A percentile compares a stretch with the other conserved stretches of the same genome.
These are phyloP conservation scores for Colletotrichum simmondsii DNA, from an alignment of 2,329 filamentous ascomycete genomes.

Conservation along the genomic window DNA sequence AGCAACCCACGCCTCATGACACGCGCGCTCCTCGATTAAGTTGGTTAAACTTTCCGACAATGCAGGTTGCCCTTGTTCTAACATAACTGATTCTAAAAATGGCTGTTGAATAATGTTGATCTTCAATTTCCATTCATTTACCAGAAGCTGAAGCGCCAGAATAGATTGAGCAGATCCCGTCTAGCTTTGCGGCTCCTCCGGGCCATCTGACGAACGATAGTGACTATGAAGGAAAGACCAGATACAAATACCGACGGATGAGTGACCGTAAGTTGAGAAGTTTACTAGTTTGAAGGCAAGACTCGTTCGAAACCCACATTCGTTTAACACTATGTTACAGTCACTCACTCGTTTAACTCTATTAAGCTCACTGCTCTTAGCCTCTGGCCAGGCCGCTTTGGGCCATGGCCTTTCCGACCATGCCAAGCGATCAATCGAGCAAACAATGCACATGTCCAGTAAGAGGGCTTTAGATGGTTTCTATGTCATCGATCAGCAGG, in stretches of 20 bases:
- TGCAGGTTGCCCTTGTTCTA: not conserved
- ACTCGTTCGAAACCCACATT: not conserved
- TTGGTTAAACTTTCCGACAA: not conserved
- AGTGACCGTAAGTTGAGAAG: not conserved
- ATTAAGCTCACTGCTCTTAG: not conserved
- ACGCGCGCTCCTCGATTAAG: not conserved
- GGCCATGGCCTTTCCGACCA: not conserved
- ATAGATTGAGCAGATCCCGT: not conserved
- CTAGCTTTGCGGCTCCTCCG: not conserved
- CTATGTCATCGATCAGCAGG: conserved; percentile 2
- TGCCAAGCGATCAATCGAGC: not conserved
- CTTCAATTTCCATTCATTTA: not conserved
- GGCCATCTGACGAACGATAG: not conserved
- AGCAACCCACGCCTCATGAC: not conserved
- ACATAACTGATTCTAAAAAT: not conserved
- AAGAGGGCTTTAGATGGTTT: not conserved
- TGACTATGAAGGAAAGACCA: not conserved
- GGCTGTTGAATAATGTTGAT: not conserved
- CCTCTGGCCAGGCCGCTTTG: not conserved
- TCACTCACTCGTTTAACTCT: not conserved
- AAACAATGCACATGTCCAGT: not conserved
- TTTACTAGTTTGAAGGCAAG: not conserved
- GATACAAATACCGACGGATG: not conserved
- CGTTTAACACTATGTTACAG: not conserved
- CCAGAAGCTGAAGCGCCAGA: not conserved